These are phyloP conservation scores for Phaffia rhodozyma DNA, from an alignment of 1,284 basidiomycete species.

Conservation along the genomic window DNA sequence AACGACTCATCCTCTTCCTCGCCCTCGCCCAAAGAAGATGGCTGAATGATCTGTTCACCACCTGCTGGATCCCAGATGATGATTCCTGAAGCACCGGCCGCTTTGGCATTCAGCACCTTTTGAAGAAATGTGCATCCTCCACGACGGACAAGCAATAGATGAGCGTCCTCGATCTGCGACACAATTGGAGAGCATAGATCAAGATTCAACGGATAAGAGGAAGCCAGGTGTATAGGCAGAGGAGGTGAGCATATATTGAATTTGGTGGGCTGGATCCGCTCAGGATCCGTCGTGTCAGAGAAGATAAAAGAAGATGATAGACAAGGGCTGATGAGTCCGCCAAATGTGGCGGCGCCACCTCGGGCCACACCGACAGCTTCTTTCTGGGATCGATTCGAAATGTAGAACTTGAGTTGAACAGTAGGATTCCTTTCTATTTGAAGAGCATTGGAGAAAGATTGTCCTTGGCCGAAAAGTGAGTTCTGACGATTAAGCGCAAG, in stretches of 20 bases:
- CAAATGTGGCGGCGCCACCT: too few relatives aligned
- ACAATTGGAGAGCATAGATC: slow-evolving; percentile 1
- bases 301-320: too few relatives aligned
- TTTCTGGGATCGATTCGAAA: neutral
- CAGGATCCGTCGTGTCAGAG: too few relatives aligned
- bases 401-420: neutral
- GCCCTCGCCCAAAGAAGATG: too few relatives aligned
- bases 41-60: too few relatives aligned
- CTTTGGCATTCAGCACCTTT: slow-evolving; percentile 54
- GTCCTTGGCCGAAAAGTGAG: neutral
- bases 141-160: slow-evolving; percentile 32
- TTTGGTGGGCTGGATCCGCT: too few relatives aligned
- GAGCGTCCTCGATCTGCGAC: neutral
- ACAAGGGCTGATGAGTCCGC: too few relatives aligned
- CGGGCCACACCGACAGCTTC: neutral
- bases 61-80: slow-evolving; percentile 39
- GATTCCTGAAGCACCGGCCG: slow-evolving; percentile 58
- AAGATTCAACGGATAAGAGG: neutral
- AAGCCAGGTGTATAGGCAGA: neutral
- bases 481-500: neutral
- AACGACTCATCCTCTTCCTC: too few relatives aligned
- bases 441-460: neutral
- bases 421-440: neutral
- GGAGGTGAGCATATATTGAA: neutral
- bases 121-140: slow-evolving; percentile 72